Base-by-base conservation (phyloP, 2,329 filamentous ascomycete species). In the Pseudohalonectria lignicola region DNA sequence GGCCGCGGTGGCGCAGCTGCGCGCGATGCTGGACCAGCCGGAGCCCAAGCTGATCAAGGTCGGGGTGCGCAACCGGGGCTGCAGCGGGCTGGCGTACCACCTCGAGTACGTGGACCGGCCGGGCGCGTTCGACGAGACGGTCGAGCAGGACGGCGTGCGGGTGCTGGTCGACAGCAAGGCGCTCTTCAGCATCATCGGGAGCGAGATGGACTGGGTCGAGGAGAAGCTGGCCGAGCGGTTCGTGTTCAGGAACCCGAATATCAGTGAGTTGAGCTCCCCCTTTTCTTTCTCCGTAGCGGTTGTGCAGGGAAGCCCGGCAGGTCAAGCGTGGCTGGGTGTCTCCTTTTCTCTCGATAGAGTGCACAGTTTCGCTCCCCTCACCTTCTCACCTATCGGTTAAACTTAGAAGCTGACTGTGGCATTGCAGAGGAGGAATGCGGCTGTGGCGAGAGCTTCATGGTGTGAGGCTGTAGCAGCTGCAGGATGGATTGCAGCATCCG, bases 191-290 rank as follows among this genome's bases (percentile, higher is more conserved):
- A 96, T 98, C 39, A 95, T 98, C 51, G 92, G 92, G 5, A 94
- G 84, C 54, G 90, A 96, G 64, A 98, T 98, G 92, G 92, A 98
- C 55, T 98, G 90, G 88, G 72, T 90, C 10, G 88, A 96, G 62
- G 92, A 96, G 52, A 94, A 94, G 66, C 64, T 98, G 46, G 94
- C 82, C 57, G 76, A 88, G 60, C 73, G 85, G 47, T 98, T 98
- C 60, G 79, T 94, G 36, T 98, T 98, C 64, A 81, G 77, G 56
- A 98, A 98, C 58, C 92, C 92, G 2, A 98, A 98, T 54, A 96
- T 96, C 56, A 98, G 88, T 94, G 66, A 76, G 88, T 79, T 21
- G n/a, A n/a, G n/a, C 18, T 23, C 7, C 15, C 9, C 28, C n/a
- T 23, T 25, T n/a, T n/a, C n/a, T n/a, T n/a, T n/a, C n/a, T n/a